Evolutionary conservation across 352 stramenopile species (phyloP), one percentile per base, ranked within the genome.

Genomic region (Globisporangium irregulare): DNA sequence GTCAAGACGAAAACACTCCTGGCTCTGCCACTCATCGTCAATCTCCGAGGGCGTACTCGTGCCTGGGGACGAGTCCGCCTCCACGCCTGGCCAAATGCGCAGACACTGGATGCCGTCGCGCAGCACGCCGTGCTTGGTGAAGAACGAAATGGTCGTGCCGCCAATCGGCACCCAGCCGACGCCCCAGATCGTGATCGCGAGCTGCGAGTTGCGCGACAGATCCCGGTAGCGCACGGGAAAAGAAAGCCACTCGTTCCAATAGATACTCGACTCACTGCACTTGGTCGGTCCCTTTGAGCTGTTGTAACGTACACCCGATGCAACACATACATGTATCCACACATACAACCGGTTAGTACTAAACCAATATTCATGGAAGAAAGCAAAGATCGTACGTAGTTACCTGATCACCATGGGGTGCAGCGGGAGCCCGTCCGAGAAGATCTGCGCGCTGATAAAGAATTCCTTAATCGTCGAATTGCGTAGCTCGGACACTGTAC

Each of bases 161-260:
- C 89, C 92, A 29, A 97, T 80, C 10, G 89, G 79, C 50, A 90
- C 78, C 73, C 90, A 90, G 59, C 83, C 86, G 29, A 92, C 89
- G 32, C 87, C 86, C 90, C 87, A 95, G 41, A 97, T 82, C 41
- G 89, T 94, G 58, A 97, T 79, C 36, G 86, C 83, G 51, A 97
- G 73, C 60, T 91, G 75, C 54, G 90, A 89, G 70, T 96, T 91
- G 62, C 87, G 85, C 46, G 89, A 92, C 22, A 97, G 75, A 48
- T 97, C 91, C 22, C 87, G 82, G 67, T 96, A 97, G 20, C 83
- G 82, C 53, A 97, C 80, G 2, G 90, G 90, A 62, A 95, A 93
- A 29, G 81, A 86, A 20, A 97, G 80, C 90, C 90, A 97, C 68
- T 96, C 86, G 71, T 91, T 92, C 88, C 88, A 96, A 71, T 94